Percentiles rank a stretch among this genome's conserved stretches.
Conservation (phyloP, 306 rosid species). For the Benincasa hispida region DNA sequence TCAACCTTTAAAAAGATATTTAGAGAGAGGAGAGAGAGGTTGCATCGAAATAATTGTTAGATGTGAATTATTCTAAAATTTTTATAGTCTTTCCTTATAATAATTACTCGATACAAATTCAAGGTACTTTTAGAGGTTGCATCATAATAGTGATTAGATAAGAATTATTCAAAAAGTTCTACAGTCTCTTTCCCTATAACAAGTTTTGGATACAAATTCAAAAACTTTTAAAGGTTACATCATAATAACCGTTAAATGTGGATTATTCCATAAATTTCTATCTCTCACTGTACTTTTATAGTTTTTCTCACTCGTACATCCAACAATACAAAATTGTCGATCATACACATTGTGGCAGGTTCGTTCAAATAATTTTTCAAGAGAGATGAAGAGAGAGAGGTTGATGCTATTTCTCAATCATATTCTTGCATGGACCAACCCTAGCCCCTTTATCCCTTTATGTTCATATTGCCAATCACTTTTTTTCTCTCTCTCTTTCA, state of each 20-base stretch:
- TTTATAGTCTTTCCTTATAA: too few relatives aligned
- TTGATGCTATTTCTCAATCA: background rate
- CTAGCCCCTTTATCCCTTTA: background rate
- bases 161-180: too few relatives aligned
- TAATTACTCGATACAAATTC: too few relatives aligned
- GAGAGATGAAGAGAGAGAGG: background rate
- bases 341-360: background rate
- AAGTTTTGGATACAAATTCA: too few relatives aligned
- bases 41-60: background rate
- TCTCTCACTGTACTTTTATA: too few relatives aligned
- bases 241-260: too few relatives aligned
- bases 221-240: too few relatives aligned
- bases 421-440: conserved; percentile 5
- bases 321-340: too few relatives aligned
- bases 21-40: background rate
- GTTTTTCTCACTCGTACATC: background rate
- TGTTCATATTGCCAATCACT: conserved; percentile 18
- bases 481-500: conserved; percentile 15
- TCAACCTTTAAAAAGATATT: background rate
- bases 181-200: too few relatives aligned
- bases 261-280: too few relatives aligned
- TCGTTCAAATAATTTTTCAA: background rate
- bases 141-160: too few relatives aligned
- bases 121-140: background rate
- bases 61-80: background rate